Evolutionary conservation across 129 eudicot genomes (phyloP), one percentile per base, ranked within the genome.

Genomic region (Escallonia herrerae): DNA sequence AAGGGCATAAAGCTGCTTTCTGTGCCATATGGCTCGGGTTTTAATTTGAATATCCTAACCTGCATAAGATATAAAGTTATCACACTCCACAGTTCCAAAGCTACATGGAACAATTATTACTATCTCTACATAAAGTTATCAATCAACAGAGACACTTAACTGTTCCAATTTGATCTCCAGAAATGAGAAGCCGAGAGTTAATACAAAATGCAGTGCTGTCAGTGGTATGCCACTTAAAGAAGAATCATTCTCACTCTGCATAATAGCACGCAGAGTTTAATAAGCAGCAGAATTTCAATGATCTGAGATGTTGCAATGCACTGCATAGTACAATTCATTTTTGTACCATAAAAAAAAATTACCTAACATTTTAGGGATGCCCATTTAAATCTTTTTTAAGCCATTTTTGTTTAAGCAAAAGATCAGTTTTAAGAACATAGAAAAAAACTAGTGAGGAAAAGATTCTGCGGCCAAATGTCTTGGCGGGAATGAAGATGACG

Each of bases 151-250:
- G 71, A 55, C 37, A 70, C 77, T 63, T 82, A 49, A 93, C 96
- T 57, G 58, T 86, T 76, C 99, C 99, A 80, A 73, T 82, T 83
- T 93, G 90, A 76, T 93, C 99, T 71, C 99, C 96, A 71, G 99
- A 88, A 69, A 93, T 66, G 46, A 93, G 95, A 14, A 81, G 69
- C 54, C 81, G 83, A 60, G 84, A 65, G 66, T 89, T 82, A 60
- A 68, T 69, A 71, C 74, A 51, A 77, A 83, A 65, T 82, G 73
- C 66, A 93, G 67, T 5, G 96, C 87, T 57, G 96, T 83, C 61
- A 86, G 61, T 22, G 95, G 90, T 76, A 84, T 74, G 53, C 91
- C 95, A 65, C 88, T 85, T 63, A 67, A 42, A 40, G 99, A 80
- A 65, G 66, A 62, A 72, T 86, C 95, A 76, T 82, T 87, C 67